These are phyloP conservation scores for Colletotrichum lini DNA, from an alignment of 2,329 filamentous ascomycete species.

Conservation along the genomic window DNA sequence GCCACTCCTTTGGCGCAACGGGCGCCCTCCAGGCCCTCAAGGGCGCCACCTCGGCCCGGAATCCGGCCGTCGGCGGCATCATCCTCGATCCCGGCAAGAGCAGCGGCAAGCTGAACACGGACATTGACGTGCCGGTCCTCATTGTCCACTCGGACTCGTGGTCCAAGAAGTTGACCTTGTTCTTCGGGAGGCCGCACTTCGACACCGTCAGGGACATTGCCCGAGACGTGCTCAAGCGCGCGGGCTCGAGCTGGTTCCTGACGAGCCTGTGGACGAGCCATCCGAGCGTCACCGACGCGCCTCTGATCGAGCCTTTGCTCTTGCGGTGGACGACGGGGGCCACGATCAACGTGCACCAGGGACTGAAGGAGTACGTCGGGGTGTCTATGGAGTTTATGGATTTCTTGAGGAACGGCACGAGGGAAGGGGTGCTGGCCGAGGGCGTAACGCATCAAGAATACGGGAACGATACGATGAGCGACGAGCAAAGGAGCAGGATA, in stretches of 20 bases:
- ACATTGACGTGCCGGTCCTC: constrained; percentile 71
- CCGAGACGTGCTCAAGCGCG: constrained; percentile 55
- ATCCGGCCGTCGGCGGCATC: constrained; percentile 71
- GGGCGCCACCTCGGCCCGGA: constrained; percentile 53
- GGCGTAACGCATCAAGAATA: constrained; percentile 60
- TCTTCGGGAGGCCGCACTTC: constrained; percentile 76
- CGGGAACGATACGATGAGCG: constrained; percentile 56
- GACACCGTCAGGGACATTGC: constrained; percentile 70
- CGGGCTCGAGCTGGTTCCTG: constrained; percentile 67
- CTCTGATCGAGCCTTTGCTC: constrained; percentile 73
- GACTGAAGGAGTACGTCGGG: constrained; percentile 72
- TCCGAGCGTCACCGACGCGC: constrained; percentile 76
- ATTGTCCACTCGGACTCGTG: constrained; percentile 77
- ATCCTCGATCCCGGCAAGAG: constrained; percentile 77
- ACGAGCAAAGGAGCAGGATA: constrained; percentile 50
- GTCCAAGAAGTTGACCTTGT: constrained; percentile 69
- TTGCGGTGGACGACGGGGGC: constrained; percentile 74
- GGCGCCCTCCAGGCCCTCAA: constrained; percentile 71
- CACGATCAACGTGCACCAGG: constrained; percentile 68
- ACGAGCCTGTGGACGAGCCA: constrained; percentile 70
- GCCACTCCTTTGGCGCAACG: constrained; percentile 78
- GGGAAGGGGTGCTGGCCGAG: constrained; percentile 64
- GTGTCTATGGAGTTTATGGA: constrained; percentile 70
- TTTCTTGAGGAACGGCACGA: constrained; percentile 59
- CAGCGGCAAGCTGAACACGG: constrained; percentile 72